Evolutionary conservation across 2,329 filamentous ascomycete species (phyloP).

Genomic region (Claviceps digitariae): DNA sequence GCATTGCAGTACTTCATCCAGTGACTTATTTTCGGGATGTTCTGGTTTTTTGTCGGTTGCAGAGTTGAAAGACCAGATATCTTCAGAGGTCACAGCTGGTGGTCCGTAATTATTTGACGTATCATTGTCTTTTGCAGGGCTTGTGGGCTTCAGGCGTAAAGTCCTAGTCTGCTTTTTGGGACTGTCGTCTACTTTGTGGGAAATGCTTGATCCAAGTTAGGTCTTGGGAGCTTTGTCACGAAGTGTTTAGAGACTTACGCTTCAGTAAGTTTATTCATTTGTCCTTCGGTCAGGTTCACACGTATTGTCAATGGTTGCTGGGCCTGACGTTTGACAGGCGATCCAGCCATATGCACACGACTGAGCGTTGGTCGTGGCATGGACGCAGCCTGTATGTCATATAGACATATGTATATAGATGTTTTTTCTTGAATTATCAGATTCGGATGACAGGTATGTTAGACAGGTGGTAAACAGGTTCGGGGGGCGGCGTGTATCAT

Average conservation of each 20-base stretch:
- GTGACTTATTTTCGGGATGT: not conserved
- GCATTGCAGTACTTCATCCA: not conserved
- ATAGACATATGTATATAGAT: not conserved
- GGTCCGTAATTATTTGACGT: not conserved
- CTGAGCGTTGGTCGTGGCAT: conserved; percentile 10
- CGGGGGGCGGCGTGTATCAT: no score
- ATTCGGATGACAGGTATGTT: not conserved
- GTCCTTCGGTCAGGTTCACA: conserved; percentile 33
- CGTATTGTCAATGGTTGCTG: conserved; percentile 31
- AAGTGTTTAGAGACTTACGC: conserved; percentile 21
- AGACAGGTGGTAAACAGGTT: no score
- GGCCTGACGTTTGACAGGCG: conserved; percentile 19
- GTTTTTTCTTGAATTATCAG: not conserved
- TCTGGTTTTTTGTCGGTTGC: not conserved
- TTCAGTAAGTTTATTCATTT: conserved; percentile 33
- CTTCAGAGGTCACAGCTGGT: not conserved
- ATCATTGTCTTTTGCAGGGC: not conserved
- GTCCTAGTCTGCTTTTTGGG: conserved; percentile 11
- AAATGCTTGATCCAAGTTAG: conserved; percentile 16
- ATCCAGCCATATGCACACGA: conserved; percentile 13
- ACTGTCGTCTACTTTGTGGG: conserved; percentile 17
- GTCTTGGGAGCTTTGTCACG: not conserved
- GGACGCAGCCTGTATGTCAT: not conserved
- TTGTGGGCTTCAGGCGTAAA: not conserved
- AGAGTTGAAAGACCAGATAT: not conserved